Evolutionary conservation across 108 stramenopile species (phyloP), one percentile per base, ranked within the genome.

Genomic region (Aurantiochytrium sp.): DNA sequence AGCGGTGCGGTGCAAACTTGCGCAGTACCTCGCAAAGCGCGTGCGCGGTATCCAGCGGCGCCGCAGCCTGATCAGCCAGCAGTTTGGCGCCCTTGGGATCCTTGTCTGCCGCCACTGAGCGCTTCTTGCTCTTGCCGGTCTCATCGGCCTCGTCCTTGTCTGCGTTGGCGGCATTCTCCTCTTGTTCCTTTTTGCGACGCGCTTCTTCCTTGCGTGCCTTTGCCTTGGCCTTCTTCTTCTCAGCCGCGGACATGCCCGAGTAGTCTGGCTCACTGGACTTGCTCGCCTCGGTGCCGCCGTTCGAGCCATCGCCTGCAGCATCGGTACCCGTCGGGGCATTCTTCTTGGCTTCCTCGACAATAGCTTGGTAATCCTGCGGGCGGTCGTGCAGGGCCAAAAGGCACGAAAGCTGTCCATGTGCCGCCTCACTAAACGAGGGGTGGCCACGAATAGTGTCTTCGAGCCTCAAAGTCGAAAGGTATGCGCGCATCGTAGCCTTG

Each of bases 401-500:
- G 58, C 58, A 71, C 8, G 45, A n/a, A 83, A 83, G 19, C 6
- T n/a, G 23, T 43, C 51, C 49, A 23, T 83, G 45, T 0, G 76
- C 76, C 12, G 76, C 76, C 6, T 23, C 5, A 28, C 49, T 45
- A 83, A 53, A 83, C 19, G 51, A 10, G 12, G 45, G 45, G 23
- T 83, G 76, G n/a, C 51, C 51, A 23, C 45, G 76, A 12, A 96
- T 72, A 60, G 93, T 91, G 88, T 97, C 98, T 91, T 97, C 98
- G 87, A 95, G 95, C 69, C 94, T 91, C 25, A 99, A 92, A 49
- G 97, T 91, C 59, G 95, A 96, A 42, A 97, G 93, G 91, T 99
- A 99, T 0, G 98, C 93, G 58, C 98, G 95, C 43, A 99, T 92
- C 5, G 98, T 99, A 28, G 96, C 96, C 94, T 98, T 98, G 60